A percentile compares a stretch with the other conserved stretches of the same genome.
Conservation (phyloP, 495 filamentous ascomycete species). For the Aspergillus cristatus region DNA sequence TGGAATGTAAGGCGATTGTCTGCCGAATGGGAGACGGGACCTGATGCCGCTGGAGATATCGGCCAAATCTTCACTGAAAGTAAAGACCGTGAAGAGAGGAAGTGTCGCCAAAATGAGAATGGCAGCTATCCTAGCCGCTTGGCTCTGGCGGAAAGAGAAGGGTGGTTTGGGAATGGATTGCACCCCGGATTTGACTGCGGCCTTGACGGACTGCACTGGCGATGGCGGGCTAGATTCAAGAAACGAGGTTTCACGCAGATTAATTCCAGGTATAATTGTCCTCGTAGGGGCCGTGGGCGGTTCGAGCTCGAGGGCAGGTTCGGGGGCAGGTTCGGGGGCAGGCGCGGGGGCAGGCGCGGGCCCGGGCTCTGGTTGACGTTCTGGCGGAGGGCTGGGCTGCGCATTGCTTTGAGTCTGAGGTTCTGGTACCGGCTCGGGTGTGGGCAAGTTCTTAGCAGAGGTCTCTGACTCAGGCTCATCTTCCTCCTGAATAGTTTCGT, state of each 20-base stretch:
- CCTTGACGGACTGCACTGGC: neutral
- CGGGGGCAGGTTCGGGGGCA: neutral
- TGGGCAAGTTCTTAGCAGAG: neutral
- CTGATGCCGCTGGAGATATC: constrained; percentile 4
- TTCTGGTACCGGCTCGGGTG: neutral
- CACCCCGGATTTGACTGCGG: neutral
- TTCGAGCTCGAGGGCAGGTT: neutral
- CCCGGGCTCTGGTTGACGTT: constrained; percentile 1
- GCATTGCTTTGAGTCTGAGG: neutral
- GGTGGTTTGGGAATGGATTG: neutral
- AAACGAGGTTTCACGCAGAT: neutral
- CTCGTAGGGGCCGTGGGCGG: constrained; percentile 14
- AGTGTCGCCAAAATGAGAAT: constrained; percentile 3
- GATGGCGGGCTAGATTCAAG: neutral
- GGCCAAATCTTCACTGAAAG: constrained; percentile 1
- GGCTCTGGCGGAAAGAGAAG: neutral
- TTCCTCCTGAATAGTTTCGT: constrained; percentile 25
- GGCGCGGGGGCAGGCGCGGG: neutral
- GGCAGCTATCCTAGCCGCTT: neutral
- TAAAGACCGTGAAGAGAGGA: constrained; percentile 5
- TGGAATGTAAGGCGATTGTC: constrained; percentile 3
- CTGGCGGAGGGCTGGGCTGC: neutral
- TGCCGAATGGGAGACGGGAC: constrained; percentile 5
- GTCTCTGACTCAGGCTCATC: constrained; percentile 12
- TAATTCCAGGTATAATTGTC: constrained; percentile 17